phyloP scores from a whole-genome alignment of 768 basidiomycete genomes.

The Agrocybe pediades region DNA sequence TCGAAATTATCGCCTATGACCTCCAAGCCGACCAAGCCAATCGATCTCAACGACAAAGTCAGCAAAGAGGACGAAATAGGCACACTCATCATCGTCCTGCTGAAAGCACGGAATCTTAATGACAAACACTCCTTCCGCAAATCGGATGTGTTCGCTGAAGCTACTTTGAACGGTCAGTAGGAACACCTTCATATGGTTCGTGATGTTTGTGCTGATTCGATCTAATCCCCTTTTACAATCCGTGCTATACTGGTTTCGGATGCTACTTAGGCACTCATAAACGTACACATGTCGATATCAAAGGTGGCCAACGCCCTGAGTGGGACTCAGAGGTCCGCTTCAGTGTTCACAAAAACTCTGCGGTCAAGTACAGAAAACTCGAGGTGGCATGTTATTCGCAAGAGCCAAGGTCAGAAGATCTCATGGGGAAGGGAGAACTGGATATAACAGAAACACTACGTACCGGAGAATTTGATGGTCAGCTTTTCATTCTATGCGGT shows the following conservation, averaged over 20 bases:
- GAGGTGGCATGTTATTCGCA: slow-evolving; percentile 81
- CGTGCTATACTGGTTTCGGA: not conserved
- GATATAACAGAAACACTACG: slow-evolving; percentile 79
- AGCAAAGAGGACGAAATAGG: slow-evolving; percentile 60
- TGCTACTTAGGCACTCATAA: slow-evolving; percentile 55
- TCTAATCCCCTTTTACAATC: not conserved
- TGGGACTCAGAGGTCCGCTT: slow-evolving; percentile 92
- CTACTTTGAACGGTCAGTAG: slow-evolving; percentile 55
- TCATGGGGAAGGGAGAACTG: slow-evolving; percentile 74
- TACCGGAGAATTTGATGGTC: slow-evolving; percentile 92
- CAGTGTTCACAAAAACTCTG: slow-evolving; percentile 59
- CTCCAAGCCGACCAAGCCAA: slow-evolving; percentile 10
- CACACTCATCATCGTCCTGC: slow-evolving; percentile 81
- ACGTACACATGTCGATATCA: slow-evolving; percentile 72
- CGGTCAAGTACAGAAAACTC: slow-evolving; percentile 59
- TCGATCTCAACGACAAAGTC: slow-evolving; percentile 23
- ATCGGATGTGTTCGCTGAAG: slow-evolving; percentile 84
- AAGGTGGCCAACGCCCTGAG: slow-evolving; percentile 90
- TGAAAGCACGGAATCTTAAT: slow-evolving; percentile 81
- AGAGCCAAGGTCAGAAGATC: slow-evolving; percentile 71
- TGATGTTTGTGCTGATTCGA: not conserved
- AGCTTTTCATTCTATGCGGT: slow-evolving; percentile 27
- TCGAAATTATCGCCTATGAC: slow-evolving; percentile 2
- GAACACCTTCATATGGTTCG: not conserved
- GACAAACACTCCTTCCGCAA: slow-evolving; percentile 89